A percentile compares a stretch with the other conserved stretches of the same genome.
Evolutionary conservation across 495 filamentous ascomycete species (phyloP).

Genomic region (Tirmania nivea): DNA sequence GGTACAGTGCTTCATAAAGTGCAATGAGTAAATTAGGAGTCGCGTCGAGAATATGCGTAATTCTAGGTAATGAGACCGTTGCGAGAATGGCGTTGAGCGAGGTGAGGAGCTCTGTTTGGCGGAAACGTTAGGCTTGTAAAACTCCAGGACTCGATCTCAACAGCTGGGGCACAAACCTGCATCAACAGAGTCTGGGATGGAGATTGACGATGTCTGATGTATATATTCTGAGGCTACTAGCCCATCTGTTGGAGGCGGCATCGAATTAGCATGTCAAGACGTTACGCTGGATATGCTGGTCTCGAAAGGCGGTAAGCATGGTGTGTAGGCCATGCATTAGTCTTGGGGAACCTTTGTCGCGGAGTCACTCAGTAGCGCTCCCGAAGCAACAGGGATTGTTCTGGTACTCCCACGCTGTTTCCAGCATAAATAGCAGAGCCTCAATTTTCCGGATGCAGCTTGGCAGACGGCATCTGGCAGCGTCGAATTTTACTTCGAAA

Average conservation of each 20-base stretch:
- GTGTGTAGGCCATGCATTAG: too few relatives aligned
- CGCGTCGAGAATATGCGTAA: constrained; percentile 13
- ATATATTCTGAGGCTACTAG: not conserved
- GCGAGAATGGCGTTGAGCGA: constrained; percentile 11
- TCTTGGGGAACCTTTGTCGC: too few relatives aligned
- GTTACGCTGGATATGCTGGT: too few relatives aligned
- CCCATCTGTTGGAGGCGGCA: not conserved
- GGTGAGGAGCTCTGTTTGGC: constrained; percentile 4
- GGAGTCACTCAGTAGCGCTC: too few relatives aligned
- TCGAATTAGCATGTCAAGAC: not conserved
- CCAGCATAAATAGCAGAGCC: too few relatives aligned
- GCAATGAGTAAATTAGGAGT: constrained; percentile 13
- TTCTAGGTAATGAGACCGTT: constrained; percentile 8
- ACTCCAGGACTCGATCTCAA: not conserved
- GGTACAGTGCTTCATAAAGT: constrained; percentile 11
- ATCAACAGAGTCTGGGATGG: not conserved
- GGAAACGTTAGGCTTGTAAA: not conserved
- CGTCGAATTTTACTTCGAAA: too few relatives aligned
- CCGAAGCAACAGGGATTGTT: too few relatives aligned
- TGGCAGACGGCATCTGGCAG: too few relatives aligned
- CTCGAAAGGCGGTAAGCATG: too few relatives aligned
- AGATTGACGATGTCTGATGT: not conserved
- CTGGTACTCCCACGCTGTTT: too few relatives aligned
- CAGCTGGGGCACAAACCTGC: not conserved
- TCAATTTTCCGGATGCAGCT: too few relatives aligned